These are phyloP conservation scores for Biscogniauxia mediterranea DNA, from an alignment of 2,329 filamentous ascomycete genomes.

Conservation along the genomic window DNA sequence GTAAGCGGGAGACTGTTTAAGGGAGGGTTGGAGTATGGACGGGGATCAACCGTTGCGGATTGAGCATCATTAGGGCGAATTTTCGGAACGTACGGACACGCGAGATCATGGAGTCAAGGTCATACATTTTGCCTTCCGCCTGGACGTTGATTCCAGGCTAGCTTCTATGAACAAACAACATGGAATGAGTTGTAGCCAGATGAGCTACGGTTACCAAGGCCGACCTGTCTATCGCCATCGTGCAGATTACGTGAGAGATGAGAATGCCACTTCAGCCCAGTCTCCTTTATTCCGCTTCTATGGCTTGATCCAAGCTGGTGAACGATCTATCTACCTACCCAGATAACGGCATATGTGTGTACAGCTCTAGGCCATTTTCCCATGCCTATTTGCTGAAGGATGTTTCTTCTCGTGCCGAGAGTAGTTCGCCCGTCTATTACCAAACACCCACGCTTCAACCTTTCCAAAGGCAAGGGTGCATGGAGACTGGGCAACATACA, in stretches of 20 bases:
- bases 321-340: conserved; percentile 5
- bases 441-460: conserved; percentile 57
- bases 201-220: conserved; percentile 30
- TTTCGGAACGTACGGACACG: conserved; percentile 33
- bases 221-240: conserved; percentile 6
- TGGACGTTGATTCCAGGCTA: conserved; percentile 28
- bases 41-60: conserved; percentile 27
- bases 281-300: not conserved
- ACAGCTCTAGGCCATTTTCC: conserved; percentile 43
- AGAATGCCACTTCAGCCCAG: not conserved
- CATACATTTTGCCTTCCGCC: conserved; percentile 28
- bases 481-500: conserved; percentile 60
- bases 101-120: conserved; percentile 36
- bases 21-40: conserved; percentile 22
- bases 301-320: not conserved
- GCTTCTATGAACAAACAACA: conserved; percentile 33
- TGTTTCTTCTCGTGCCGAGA: conserved; percentile 51
- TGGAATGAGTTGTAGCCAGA: conserved; percentile 30
- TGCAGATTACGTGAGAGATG: conserved; percentile 8
- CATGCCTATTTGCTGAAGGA: conserved; percentile 47
- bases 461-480: conserved; percentile 49
- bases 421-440: conserved; percentile 53
- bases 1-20: conserved; percentile 83
- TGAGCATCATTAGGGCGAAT: conserved; percentile 30
- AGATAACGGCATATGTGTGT: conserved; percentile 48